Base-by-base conservation (phyloP, 2,329 filamentous ascomycete genomes). In the Rhynchosporium agropyri region DNA sequence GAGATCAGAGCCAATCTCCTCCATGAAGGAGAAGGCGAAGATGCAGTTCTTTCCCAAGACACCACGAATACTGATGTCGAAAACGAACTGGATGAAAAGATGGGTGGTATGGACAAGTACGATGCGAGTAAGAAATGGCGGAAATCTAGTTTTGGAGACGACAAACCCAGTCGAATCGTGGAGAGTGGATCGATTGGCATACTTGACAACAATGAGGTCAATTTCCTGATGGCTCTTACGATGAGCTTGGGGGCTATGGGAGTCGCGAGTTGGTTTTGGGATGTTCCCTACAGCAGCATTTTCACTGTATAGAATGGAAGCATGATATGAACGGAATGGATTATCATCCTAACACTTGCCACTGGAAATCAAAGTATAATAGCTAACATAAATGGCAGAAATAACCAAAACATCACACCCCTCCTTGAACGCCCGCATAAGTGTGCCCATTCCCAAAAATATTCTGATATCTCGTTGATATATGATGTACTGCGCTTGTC, bases 181-280 rank as follows among this genome's bases (percentile, higher is more conserved):
- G 86, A 90, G 76, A 89, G 80, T 69, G 92, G 86, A 74, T 64
- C 66, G 57, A 81, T 78, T 84, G 84, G 97, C 74, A 75, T 96
- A 65, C 79, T 99, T 62, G 92, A 96, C 76, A 99, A 99, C 76
- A 99, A 99, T 76, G 90, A 91, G 60, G 92, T 99, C 70, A 99
- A 99, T 76, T 85, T 97, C 63, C 76, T 94, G 62, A 98, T 97
- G 94, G 93, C 94, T 0, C 82, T 85, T 13, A 81, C 81, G 4
- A 93, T 96, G 84, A 97, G 91, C 74, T 68, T 92, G 20, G 85
- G 88, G 4, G 90, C 88, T 4, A 96, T 98, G 85, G 79, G 78
- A 0, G 76, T 85, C 40, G 86, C 84, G 36, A 77, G 81, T 50
- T 86, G 81, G 83, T 81, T 83, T 64, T 89, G 86, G 86, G 79